A percentile compares a stretch with the other conserved stretches of the same genome.
phyloP scores from a whole-genome alignment of 2,329 filamentous ascomycete genomes.

The Mycocentrospora acerina region DNA sequence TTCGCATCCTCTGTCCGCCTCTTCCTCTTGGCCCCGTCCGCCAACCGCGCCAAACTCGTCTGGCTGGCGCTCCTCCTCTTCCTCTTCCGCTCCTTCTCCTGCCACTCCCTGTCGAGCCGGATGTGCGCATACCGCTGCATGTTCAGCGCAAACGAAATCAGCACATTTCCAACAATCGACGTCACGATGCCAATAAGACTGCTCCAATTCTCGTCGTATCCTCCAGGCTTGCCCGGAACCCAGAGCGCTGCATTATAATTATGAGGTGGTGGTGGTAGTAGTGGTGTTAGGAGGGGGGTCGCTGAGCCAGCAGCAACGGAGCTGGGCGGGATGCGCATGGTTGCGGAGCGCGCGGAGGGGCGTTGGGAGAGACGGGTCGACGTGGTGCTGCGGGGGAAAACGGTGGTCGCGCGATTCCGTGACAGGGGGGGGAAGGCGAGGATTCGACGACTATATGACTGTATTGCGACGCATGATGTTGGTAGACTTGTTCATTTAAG shows the following conservation, averaged over 20 bases:
- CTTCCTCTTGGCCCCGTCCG: conserved; percentile 29
- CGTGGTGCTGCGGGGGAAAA: conserved; percentile 1
- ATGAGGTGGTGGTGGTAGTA: conserved; percentile 15
- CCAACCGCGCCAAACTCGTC: conserved; percentile 43
- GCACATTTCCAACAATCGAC: conserved; percentile 86
- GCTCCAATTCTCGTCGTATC: conserved; percentile 64
- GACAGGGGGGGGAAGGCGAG: no score
- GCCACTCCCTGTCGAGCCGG: conserved; percentile 71
- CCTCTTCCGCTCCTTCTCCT: conserved; percentile 46
- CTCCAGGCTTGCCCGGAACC: conserved; percentile 11
- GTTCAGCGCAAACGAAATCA: conserved; percentile 94
- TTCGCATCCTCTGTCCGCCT: conserved; percentile 4
- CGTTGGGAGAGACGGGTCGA: conserved; percentile 2
- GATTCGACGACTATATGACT: conserved; percentile 15
- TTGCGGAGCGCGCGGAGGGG: conserved; percentile 6
- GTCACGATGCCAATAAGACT: conserved; percentile 93
- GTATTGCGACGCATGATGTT: not conserved
- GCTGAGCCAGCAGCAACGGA: conserved; percentile 27
- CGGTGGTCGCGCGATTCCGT: conserved; percentile 7
- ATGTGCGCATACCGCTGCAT: conserved; percentile 96
- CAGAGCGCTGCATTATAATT: conserved; percentile 8
- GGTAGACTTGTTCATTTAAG: not conserved
- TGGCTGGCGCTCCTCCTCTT: conserved; percentile 41
- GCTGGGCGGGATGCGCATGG: conserved; percentile 29
- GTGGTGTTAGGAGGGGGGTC: conserved; percentile 14